These are phyloP conservation scores for Colletotrichum spinosum DNA, from an alignment of 2,329 filamentous ascomycete genomes.

Conservation along the genomic window DNA sequence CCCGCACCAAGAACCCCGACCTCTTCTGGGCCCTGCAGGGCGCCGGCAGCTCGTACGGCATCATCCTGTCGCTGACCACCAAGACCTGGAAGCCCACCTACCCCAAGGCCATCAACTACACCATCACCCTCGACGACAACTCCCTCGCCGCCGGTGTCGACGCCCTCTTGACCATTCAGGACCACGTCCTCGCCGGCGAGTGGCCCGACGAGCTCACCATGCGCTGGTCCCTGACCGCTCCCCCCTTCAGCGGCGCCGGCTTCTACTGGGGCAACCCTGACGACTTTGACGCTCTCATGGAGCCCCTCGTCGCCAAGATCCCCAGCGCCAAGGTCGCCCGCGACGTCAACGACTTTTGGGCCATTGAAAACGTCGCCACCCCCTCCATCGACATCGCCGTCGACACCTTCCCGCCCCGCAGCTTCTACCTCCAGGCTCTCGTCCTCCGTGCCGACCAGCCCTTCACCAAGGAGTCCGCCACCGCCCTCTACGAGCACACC, in stretches of 20 bases:
- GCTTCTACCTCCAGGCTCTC: constrained; percentile 37
- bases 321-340: constrained; percentile 29
- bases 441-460: constrained; percentile 35
- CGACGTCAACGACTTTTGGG: constrained; percentile 36
- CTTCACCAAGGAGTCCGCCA: constrained; percentile 32
- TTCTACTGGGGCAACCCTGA: constrained; percentile 38
- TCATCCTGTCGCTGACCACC: constrained; percentile 34
- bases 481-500: constrained; percentile 28
- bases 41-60: constrained; percentile 35
- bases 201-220: constrained; percentile 37
- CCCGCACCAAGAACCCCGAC: constrained; percentile 35
- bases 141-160: constrained; percentile 23
- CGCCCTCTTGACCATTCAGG: constrained; percentile 35
- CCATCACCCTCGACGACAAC: constrained; percentile 30
- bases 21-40: constrained; percentile 39
- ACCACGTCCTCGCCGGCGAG: constrained; percentile 26
- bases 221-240: constrained; percentile 34
- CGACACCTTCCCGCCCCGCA: constrained; percentile 33
- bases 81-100: constrained; percentile 31
- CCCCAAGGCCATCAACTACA: constrained; percentile 32
- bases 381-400: constrained; percentile 30
- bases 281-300: constrained; percentile 33
- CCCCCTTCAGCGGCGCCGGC: constrained; percentile 29
- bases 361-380: constrained; percentile 34
- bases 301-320: constrained; percentile 31